Evolutionary conservation across 2,329 filamentous ascomycete species (phyloP), one percentile per base, ranked within the genome.

Genomic region (Diaporthe eres): DNA sequence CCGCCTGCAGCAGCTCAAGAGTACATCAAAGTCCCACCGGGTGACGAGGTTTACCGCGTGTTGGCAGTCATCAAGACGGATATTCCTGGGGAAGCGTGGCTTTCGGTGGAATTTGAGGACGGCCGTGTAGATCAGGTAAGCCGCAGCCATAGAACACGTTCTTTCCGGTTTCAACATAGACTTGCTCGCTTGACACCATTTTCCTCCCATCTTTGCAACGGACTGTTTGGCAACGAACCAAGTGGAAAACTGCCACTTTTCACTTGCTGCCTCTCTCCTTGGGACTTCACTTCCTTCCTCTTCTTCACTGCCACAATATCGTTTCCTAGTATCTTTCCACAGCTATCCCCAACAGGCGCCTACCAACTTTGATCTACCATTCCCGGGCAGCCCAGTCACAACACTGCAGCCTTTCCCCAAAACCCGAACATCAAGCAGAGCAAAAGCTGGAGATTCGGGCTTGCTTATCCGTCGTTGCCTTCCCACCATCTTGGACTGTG

Each of bases 121-220:
- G 88, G 87, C 34, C 83, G 84, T 68, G 78, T 85, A 77, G 83
- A 87, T 72, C 75, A 84, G 78, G 88, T 89, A 83, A 84, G 87
- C 85, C 58, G 7, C 31, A 53, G 7, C 7, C 12, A 6, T 34
- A 65, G 22, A 37, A 25, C 37, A 42, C 25, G 4, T 15, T 39
- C 28, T 37, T 7, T 34, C 25, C 28, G 44, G 15, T 34, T 12
- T 4, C 5, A 55, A 17, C 6, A 4, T 28, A 22, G 28, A n/a
- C 4, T 25, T 34, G 3, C 10, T 57, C 47, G 7, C 10, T 13
- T 25, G 42, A 17, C 17, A 55, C n/a, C 15, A 15, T 4, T n/a
- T 42, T 57, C 17, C 34, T 49, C 44, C 49, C n/a, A 39, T 42
- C 42, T 22, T 17, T 19, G 9, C 28, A 34, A 37, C 28, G 7